Conservation (phyloP, 345 rosid species). For the Ricinus communis region DNA sequence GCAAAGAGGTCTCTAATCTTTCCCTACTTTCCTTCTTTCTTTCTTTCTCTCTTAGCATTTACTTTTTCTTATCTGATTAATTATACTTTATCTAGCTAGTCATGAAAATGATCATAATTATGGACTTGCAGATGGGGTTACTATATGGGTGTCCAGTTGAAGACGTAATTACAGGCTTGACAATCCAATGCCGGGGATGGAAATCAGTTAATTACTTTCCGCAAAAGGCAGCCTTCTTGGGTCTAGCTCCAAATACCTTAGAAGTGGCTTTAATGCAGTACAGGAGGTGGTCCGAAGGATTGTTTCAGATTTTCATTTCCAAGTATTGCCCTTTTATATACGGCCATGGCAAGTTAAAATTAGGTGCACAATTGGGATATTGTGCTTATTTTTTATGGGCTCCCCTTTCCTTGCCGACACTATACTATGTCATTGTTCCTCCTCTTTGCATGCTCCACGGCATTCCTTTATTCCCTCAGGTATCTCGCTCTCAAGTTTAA, state of each 20-base stretch:
- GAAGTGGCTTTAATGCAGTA: conserved; percentile 29
- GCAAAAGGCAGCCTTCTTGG: conserved; percentile 28
- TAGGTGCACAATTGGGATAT: conserved; percentile 38
- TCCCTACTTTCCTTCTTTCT: too few relatives aligned
- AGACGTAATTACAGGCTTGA: conserved; percentile 39
- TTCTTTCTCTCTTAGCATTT: background rate
- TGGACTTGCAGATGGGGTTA: conserved; percentile 41
- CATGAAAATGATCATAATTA: background rate
- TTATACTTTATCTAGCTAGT: too few relatives aligned
- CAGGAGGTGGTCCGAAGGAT: conserved; percentile 46
- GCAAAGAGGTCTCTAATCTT: conserved; percentile 40
- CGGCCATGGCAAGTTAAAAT: conserved; percentile 30
- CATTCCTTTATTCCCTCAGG: conserved; percentile 47
- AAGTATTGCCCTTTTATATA: conserved; percentile 38
- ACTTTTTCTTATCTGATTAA: too few relatives aligned
- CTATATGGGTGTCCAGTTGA: conserved; percentile 40
- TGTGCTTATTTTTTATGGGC: conserved; percentile 38
- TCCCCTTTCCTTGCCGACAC: conserved; percentile 28
- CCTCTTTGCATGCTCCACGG: conserved; percentile 36
- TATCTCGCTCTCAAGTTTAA: background rate
- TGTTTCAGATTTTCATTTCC: conserved; percentile 44
- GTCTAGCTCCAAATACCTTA: conserved; percentile 38
- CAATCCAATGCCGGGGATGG: conserved; percentile 41
- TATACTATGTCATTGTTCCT: conserved; percentile 31
- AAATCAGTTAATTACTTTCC: conserved; percentile 38